These are phyloP conservation scores for Eucalyptus tenuipes DNA, from an alignment of 345 rosid genomes.

Conservation along the genomic window DNA sequence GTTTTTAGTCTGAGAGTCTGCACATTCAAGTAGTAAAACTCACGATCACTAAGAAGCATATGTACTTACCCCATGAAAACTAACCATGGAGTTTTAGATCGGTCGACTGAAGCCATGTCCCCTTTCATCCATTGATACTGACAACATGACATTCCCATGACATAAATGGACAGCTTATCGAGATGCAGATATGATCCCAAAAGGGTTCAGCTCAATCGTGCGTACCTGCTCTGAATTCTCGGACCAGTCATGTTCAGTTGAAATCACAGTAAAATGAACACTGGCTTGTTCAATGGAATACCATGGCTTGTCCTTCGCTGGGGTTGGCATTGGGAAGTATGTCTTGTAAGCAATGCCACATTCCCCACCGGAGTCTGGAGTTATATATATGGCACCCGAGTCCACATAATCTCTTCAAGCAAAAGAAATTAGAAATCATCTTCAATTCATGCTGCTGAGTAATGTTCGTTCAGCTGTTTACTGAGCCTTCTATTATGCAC, in stretches of 20 bases:
- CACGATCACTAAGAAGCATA: neutral
- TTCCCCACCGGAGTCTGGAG: constrained; percentile 65
- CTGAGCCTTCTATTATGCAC: neutral
- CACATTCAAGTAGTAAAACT: neutral
- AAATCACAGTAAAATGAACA: constrained; percentile 46
- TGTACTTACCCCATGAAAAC: constrained; percentile 39
- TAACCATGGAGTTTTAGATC: constrained; percentile 56
- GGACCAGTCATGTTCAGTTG: constrained; percentile 52
- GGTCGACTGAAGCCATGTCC: constrained; percentile 47
- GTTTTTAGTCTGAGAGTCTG: neutral
- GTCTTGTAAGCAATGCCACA: constrained; percentile 62
- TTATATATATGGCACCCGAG: constrained; percentile 22
- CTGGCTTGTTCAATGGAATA: constrained; percentile 48
- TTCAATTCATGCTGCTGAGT: neutral
- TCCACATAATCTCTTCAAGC: constrained; percentile 31
- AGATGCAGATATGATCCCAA: neutral
- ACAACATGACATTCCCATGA: neutral
- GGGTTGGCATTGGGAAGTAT: constrained; percentile 60
- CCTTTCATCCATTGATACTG: constrained; percentile 44
- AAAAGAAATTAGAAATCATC: neutral
- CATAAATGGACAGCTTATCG: neutral
- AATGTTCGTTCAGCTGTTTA: neutral
- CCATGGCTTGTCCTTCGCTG: constrained; percentile 63
- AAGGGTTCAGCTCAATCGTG: neutral
- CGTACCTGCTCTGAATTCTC: constrained; percentile 44